Conservation (phyloP, 345 rosid species). For the Dovyalis caffra region DNA sequence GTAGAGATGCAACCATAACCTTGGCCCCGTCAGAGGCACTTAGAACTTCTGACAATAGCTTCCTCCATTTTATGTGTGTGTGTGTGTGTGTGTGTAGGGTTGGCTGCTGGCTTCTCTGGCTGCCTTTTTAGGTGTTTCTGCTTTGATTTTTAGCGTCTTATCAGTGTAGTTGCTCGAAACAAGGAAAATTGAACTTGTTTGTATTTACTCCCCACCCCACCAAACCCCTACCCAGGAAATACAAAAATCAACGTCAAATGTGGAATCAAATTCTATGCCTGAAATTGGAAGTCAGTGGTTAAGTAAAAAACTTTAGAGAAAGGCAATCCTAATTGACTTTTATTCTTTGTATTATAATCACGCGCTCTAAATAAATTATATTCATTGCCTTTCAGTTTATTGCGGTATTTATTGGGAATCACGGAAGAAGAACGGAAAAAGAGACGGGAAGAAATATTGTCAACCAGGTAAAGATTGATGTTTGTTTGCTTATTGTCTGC, state of each 20-base stretch:
- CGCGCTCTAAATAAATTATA: background rate
- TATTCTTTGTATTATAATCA: background rate
- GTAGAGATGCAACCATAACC: background rate
- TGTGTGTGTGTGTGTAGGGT: background rate
- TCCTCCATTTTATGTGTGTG: background rate
- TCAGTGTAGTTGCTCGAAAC: background rate
- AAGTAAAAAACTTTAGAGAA: background rate
- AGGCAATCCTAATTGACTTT: background rate
- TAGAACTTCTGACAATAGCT: background rate
- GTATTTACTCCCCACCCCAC: background rate
- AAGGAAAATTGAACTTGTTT: background rate
- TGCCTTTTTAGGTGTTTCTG: background rate
- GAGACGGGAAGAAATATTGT: constrained; percentile 83
- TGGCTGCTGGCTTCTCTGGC: background rate
- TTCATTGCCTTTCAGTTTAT: constrained; percentile 17
- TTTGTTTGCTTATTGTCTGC: background rate
- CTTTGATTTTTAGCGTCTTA: background rate
- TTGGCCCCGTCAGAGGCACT: background rate
- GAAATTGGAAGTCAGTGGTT: background rate
- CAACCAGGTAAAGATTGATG: constrained; percentile 65
- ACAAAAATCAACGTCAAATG: background rate
- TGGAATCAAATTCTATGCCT: background rate
- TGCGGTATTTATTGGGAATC: constrained; percentile 64
- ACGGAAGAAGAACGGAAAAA: constrained; percentile 82
- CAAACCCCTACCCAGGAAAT: background rate